These are phyloP conservation scores for Casuarina glauca DNA, from an alignment of 306 rosid genomes.

Conservation along the genomic window DNA sequence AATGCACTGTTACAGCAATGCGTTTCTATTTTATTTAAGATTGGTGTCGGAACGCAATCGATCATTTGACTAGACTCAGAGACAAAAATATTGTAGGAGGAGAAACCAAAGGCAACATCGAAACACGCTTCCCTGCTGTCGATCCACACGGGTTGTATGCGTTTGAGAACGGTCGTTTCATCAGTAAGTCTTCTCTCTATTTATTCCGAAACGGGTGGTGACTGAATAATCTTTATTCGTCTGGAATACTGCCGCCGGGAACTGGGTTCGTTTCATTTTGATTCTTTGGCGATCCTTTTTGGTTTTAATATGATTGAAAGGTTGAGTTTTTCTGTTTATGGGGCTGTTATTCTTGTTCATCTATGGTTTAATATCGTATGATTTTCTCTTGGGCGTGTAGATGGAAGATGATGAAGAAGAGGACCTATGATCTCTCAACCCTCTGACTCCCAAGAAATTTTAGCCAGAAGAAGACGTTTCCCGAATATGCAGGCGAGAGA, in stretches of 20 bases:
- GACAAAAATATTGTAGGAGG: constrained; percentile 38
- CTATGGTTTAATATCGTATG: background rate
- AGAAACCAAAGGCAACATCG: constrained; percentile 21
- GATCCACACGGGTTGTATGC: constrained; percentile 30
- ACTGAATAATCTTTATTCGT: background rate
- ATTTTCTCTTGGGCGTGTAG: constrained; percentile 35
- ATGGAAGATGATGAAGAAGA: constrained; percentile 65
- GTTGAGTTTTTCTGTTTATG: constrained; percentile 19
- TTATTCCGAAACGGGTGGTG: constrained; percentile 10
- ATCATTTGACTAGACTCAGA: constrained; percentile 30
- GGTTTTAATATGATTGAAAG: background rate
- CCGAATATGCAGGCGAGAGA: constrained; percentile 30
- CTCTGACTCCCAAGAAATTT: constrained; percentile 26
- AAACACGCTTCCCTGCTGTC: constrained; percentile 26
- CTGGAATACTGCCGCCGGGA: background rate
- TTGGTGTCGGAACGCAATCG: constrained; percentile 24
- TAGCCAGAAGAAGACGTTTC: constrained; percentile 25
- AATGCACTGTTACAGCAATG: constrained; percentile 5
- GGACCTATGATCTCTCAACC: constrained; percentile 23
- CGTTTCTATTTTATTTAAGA: background rate
- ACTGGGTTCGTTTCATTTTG: background rate
- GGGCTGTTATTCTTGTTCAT: background rate
- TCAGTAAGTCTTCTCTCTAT: constrained; percentile 22
- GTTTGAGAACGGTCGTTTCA: constrained; percentile 5
- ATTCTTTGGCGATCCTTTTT: background rate